Conservation (phyloP, 768 basidiomycete species). For the Auriscalpium microsporum region DNA sequence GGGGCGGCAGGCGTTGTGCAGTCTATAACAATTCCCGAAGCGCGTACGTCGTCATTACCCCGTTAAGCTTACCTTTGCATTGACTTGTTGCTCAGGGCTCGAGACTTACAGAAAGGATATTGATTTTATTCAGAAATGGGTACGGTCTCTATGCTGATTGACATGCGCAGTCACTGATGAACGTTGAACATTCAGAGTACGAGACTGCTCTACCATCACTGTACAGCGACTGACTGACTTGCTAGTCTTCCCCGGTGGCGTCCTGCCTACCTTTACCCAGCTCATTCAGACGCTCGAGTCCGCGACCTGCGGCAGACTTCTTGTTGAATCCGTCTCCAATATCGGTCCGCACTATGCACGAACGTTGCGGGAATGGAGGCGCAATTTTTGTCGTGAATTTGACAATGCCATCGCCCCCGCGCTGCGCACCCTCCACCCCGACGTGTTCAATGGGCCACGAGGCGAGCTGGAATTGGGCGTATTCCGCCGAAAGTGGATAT, state of each 20-base stretch:
- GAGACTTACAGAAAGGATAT: constrained; percentile 20
- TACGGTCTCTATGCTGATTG: neutral
- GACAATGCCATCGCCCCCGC: constrained; percentile 33
- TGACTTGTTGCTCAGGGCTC: constrained; percentile 20
- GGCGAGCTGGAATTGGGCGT: constrained; percentile 54
- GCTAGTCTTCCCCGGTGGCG: constrained; percentile 10
- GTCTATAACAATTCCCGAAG: constrained; percentile 8
- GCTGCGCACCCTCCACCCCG: constrained; percentile 50
- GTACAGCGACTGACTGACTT: neutral
- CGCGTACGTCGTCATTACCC: neutral
- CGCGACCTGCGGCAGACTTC: constrained; percentile 7
- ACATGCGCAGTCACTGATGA: neutral
- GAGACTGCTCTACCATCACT: neutral
- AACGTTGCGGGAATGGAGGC: constrained; percentile 72
- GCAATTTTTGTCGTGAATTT: constrained; percentile 50
- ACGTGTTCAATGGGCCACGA: constrained; percentile 36
- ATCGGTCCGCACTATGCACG: constrained; percentile 57
- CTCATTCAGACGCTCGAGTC: constrained; percentile 7
- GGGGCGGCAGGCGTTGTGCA: constrained; percentile 29
- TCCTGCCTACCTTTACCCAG: constrained; percentile 10
- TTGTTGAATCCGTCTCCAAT: constrained; percentile 9
- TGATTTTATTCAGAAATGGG: constrained; percentile 9
- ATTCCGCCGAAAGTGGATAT: constrained; percentile 70
- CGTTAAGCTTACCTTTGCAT: neutral
- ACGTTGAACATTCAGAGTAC: neutral